Conservation (phyloP, 1,284 basidiomycete genomes). For the Leccinum pallidistipes region DNA sequence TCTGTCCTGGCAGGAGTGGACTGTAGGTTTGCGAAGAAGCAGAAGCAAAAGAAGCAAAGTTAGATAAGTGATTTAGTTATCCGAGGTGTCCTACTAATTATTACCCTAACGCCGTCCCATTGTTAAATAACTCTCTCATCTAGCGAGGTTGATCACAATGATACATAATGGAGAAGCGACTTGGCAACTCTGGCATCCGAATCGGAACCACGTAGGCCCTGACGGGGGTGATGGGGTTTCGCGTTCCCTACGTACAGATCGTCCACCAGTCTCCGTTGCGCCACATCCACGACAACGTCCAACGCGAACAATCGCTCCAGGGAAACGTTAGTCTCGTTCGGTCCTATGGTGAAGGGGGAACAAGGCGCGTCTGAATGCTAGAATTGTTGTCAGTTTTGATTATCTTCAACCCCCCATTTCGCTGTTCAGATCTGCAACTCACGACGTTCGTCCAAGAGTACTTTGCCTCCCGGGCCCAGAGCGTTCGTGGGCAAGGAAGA, state of each 20-base stretch:
- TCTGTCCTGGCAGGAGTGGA: background rate
- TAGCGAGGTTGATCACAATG: constrained; percentile 27
- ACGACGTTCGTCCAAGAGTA: background rate
- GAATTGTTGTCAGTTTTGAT: background rate
- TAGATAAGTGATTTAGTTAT: constrained; percentile 26
- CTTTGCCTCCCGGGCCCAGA: background rate
- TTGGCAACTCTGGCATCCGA: background rate
- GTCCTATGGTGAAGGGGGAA: background rate
- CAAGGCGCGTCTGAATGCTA: background rate
- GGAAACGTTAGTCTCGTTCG: background rate
- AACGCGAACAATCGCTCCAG: background rate
- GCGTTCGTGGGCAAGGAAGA: background rate
- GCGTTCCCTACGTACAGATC: background rate
- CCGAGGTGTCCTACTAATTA: background rate
- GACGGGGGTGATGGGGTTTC: background rate
- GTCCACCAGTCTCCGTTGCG: background rate
- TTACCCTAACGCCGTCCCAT: constrained; percentile 21
- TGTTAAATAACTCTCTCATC: constrained; percentile 22
- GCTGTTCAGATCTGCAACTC: constrained; percentile 5
- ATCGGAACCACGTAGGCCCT: background rate
- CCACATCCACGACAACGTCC: background rate
- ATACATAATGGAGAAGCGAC: constrained; percentile 13
- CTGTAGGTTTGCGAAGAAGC: background rate
- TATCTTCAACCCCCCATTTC: constrained; percentile 7
- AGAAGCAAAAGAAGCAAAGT: constrained; percentile 7